These are phyloP conservation scores for Aspergillus alliaceus DNA, from an alignment of 2,329 filamentous ascomycete genomes.

Conservation along the genomic window DNA sequence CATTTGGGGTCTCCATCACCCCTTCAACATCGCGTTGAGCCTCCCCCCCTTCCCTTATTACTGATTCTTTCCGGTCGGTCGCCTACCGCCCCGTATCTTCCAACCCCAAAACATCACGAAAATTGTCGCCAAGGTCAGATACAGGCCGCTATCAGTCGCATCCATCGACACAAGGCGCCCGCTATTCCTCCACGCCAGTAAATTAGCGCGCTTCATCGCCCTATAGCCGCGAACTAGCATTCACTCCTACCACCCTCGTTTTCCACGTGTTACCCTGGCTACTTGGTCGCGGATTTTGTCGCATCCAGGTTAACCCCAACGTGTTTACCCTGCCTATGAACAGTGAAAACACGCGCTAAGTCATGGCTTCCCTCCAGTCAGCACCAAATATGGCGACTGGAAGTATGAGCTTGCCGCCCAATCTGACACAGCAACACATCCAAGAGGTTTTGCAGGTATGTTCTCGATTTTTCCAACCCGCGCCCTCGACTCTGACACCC, in stretches of 20 bases:
- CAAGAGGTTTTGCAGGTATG: constrained; percentile 66
- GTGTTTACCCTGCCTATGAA: constrained; percentile 30
- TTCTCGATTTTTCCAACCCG: constrained; percentile 16
- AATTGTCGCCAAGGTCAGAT: constrained; percentile 35
- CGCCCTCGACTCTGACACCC: not conserved
- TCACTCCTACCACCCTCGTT: constrained; percentile 13
- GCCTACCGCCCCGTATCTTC: constrained; percentile 21
- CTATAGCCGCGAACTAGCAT: constrained; percentile 25
- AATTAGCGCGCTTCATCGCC: constrained; percentile 22
- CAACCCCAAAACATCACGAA: constrained; percentile 31
- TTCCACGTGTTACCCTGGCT: constrained; percentile 20
- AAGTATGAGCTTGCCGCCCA: constrained; percentile 61
- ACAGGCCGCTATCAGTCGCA: constrained; percentile 25
- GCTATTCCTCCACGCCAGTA: constrained; percentile 20
- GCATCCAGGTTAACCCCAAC: constrained; percentile 17
- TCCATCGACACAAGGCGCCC: constrained; percentile 22
- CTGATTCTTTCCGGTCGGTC: constrained; percentile 20
- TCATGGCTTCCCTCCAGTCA: constrained; percentile 79
- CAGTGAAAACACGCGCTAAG: constrained; percentile 35
- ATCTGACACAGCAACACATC: constrained; percentile 73
- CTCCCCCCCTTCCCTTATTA: constrained; percentile 14
- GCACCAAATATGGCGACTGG: constrained; percentile 68
- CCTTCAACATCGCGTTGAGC: constrained; percentile 18
- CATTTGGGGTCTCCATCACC: constrained; percentile 20
- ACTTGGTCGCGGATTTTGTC: constrained; percentile 21